phyloP scores from a whole-genome alignment of 768 basidiomycete genomes.

The Lactarius quietus region DNA sequence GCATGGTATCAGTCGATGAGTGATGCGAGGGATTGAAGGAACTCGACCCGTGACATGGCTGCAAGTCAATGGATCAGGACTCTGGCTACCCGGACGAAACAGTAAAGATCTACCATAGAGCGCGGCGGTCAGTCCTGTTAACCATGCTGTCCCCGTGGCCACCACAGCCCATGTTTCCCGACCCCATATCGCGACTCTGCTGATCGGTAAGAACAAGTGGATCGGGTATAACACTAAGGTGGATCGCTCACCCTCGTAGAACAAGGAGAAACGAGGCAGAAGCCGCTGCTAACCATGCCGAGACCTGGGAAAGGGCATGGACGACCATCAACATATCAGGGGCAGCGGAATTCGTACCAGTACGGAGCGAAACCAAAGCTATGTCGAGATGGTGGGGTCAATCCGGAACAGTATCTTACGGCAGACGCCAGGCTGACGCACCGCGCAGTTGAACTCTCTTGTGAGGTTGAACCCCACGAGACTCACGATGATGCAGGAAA shows the following conservation, averaged over 20 bases:
- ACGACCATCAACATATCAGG: neutral
- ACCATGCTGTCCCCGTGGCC: neutral
- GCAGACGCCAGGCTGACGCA: neutral
- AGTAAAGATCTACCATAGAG: constrained; percentile 8
- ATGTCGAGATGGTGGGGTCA: neutral
- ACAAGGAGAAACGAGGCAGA: constrained; percentile 22
- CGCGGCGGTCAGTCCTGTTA: neutral
- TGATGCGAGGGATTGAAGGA: neutral
- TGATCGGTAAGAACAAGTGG: neutral
- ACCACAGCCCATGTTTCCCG: constrained; percentile 8
- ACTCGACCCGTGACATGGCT: constrained; percentile 17
- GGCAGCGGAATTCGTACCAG: constrained; percentile 9
- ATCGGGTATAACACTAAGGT: neutral
- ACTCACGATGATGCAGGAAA: constrained; percentile 6
- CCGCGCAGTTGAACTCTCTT: constrained; percentile 14
- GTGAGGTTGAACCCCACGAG: constrained; percentile 22
- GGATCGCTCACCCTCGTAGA: constrained; percentile 17
- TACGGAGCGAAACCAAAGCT: constrained; percentile 22
- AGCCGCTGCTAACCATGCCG: constrained; percentile 14
- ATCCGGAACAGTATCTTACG: neutral
- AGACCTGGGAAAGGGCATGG: neutral
- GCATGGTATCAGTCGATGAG: neutral
- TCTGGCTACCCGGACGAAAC: neutral
- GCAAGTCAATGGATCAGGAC: neutral
- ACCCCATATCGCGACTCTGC: constrained; percentile 24